Base-by-base conservation (phyloP, 441 rosid species). In the Sinapis alba region DNA sequence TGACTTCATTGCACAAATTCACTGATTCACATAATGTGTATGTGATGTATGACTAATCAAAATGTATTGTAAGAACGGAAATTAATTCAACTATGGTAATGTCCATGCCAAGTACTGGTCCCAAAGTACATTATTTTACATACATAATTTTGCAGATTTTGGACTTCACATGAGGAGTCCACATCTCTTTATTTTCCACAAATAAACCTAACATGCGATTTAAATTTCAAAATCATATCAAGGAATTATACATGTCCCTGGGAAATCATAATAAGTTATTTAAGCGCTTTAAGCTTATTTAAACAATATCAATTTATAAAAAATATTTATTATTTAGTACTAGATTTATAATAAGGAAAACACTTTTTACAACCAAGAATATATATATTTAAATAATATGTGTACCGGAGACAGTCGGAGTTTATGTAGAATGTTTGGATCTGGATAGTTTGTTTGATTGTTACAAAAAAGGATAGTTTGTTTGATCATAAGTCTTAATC, bases 81-180 rank as follows among this genome's bases (percentile, higher is more conserved):
- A 71, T 58, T 45, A 77, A 77, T 77, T 57, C 24, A 77, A 78
- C 73, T 60, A 66, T 72, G 68, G 69, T 61, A 66, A 62, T 76
- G 69, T 66, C 73, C 58, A 78, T 66, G 63, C 77, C 65, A 67
- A 78, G 63, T 72, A 69, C 60, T 72, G 77, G 80, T 65, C 77
- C 76, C 77, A 72, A 71, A 66, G 23, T 67, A 72, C 77, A 66
- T 78, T 60, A 51, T 66, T 38, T 66, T 67, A 36, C 51, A 66
- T 65, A 71, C 61, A 61, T 66, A 38, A 50, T 38, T 77, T 66
- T 61, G 62, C 73, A 78, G 73, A 72, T 28, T 72, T 60, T 60
- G 51, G 77, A 72, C 77, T 67, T 72, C 65, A 68, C 81, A 72
- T 58, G 77, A 72, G 54, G 76, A 78, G 81, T 72, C 77, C 64